These are phyloP conservation scores for Albizia julibrissin DNA, from an alignment of 306 rosid genomes.

Conservation along the genomic window DNA sequence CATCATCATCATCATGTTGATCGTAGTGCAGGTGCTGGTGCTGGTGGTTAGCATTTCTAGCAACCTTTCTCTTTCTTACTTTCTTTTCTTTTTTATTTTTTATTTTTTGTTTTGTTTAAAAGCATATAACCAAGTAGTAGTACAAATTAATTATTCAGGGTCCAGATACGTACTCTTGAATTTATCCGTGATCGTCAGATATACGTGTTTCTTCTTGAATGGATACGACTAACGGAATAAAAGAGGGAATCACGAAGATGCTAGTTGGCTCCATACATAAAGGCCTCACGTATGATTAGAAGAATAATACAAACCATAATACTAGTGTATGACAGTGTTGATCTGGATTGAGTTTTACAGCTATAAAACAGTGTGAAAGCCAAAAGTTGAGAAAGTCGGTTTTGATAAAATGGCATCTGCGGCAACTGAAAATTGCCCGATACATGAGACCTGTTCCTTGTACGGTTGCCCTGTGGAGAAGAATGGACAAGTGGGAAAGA, in stretches of 20 bases:
- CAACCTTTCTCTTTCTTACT: conserved; percentile 27
- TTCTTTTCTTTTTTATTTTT: background rate
- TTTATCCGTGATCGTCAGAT: conserved; percentile 22
- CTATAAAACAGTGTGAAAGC: background rate
- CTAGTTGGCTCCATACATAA: background rate
- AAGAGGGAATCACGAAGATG: background rate
- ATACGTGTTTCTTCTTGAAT: background rate
- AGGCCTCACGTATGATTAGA: background rate
- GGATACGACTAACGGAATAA: background rate
- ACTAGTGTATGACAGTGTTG: background rate
- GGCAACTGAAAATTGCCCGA: conserved; percentile 15
- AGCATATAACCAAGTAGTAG: background rate
- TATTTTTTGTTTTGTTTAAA: background rate
- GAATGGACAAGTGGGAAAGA: background rate
- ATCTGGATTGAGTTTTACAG: background rate
- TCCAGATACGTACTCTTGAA: conserved; percentile 26
- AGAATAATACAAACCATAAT: background rate
- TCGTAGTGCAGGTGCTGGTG: conserved; percentile 26
- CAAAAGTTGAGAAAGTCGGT: background rate
- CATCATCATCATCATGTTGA: conserved; percentile 33
- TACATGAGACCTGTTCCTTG: conserved; percentile 36
- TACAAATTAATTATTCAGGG: conserved; percentile 40
- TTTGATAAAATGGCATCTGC: conserved; percentile 22
- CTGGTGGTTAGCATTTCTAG: conserved; percentile 42
- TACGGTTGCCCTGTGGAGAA: conserved; percentile 34